Conservation (phyloP, 1,284 basidiomycete genomes). For the Kwoniella shivajii region DNA sequence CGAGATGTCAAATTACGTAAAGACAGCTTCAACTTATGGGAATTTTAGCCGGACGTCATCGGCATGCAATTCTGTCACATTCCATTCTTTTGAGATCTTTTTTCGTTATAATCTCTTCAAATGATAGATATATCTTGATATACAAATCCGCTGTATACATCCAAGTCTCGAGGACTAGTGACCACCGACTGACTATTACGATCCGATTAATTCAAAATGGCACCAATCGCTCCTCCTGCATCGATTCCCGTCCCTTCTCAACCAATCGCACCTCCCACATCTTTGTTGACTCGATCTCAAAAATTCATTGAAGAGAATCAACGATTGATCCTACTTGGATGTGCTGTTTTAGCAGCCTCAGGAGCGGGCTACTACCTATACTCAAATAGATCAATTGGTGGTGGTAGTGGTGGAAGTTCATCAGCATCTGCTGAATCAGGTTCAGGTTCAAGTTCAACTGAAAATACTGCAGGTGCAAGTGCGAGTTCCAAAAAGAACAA, state of each 20-base stretch:
- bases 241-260: too few relatives aligned
- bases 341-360: slow-evolving; percentile 71
- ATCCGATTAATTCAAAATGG: too few relatives aligned
- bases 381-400: slow-evolving; percentile 25
- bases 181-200: too few relatives aligned
- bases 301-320: slow-evolving; percentile 54
- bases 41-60: slow-evolving; percentile 12
- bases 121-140: too few relatives aligned
- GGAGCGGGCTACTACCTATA: slow-evolving; percentile 73
- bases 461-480: slow-evolving; percentile 46
- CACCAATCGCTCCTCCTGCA: slow-evolving; percentile 16
- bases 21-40: neutral
- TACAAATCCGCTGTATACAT: neutral
- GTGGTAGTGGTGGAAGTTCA: slow-evolving; percentile 9
- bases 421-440: slow-evolving; percentile 5
- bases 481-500: slow-evolving; percentile 64
- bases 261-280: slow-evolving; percentile 17
- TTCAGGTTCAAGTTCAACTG: slow-evolving; percentile 40
- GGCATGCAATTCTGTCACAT: neutral
- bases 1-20: neutral
- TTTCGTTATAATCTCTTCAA: too few relatives aligned
- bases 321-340: slow-evolving; percentile 53
- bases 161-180: too few relatives aligned
- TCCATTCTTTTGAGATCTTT: neutral
- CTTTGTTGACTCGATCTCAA: slow-evolving; percentile 42